phyloP scores from a whole-genome alignment of 1,284 basidiomycete species.

The Papiliotrema flavescens region DNA sequence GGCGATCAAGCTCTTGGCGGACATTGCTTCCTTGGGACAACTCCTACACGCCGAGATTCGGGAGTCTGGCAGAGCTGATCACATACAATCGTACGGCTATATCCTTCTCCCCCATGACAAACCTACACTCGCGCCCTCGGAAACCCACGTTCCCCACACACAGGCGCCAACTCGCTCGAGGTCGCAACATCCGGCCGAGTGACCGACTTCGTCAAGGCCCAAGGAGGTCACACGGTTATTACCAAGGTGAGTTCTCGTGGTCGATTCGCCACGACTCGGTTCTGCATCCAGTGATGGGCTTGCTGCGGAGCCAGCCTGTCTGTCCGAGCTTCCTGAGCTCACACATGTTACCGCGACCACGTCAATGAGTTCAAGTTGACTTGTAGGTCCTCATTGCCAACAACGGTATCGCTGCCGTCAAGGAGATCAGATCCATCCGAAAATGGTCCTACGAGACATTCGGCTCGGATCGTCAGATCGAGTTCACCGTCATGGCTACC shows the following conservation, averaged over 20 bases:
- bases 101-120: too few relatives aligned
- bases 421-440: constrained; percentile 96
- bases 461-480: constrained; percentile 89
- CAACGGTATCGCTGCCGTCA: constrained; percentile 98
- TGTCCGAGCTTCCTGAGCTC: too few relatives aligned
- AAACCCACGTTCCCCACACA: neutral
- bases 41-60: too few relatives aligned
- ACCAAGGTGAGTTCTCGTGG: constrained; percentile 68
- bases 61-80: too few relatives aligned
- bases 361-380: neutral
- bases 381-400: constrained; percentile 80
- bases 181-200: constrained; percentile 74
- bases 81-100: too few relatives aligned
- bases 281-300: too few relatives aligned
- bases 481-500: constrained; percentile 99
- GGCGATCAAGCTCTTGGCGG: too few relatives aligned
- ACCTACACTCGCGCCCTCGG: too few relatives aligned
- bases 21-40: too few relatives aligned
- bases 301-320: too few relatives aligned
- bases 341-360: too few relatives aligned
- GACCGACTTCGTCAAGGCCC: constrained; percentile 82
- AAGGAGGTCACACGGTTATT: constrained; percentile 97
- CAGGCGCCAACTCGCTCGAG: constrained; percentile 90
- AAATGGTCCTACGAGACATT: constrained; percentile 99
- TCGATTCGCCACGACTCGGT: too few relatives aligned